Base-by-base conservation (phyloP, 768 basidiomycete genomes). In the Termitomyces sp. region DNA sequence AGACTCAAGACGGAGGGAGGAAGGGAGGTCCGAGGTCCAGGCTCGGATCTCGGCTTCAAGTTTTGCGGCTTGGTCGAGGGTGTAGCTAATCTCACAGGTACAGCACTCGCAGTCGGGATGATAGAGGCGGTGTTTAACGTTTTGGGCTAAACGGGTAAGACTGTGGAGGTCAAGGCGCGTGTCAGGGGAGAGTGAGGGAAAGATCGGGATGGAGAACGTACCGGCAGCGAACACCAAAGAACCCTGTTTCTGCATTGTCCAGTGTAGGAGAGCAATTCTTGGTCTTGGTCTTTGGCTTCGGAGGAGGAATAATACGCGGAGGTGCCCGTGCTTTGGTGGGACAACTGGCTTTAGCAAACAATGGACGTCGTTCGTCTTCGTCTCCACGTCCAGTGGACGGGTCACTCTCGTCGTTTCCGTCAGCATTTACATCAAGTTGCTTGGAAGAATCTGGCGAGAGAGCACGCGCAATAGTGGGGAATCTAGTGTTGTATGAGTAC, bases 141-240 rank as follows among this genome's bases (percentile, higher is more conserved):
- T 78, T 67, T 85, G 85, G n/a, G 85, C 77, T 4, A 90, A 73
- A 62, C 81, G 80, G 4, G 84, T 81, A 18, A 88, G 77, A 30
- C 86, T 89, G 49, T 38, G 28, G 20, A 44, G 8, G 32, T 30
- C 1, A 14, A 44, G 38, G 22, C 7, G 28, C 6, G 30, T 44
- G 50, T 38, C 61, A 53, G 61, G 51, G 51, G 48, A 44, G 46
- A 43, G 5, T 22, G 45, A 32, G 45, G 32, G 26, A 50, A 35
- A 42, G 6, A 42, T 40, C 57, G 26, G 58, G 35, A 50, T n/a
- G 32, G 52, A 32, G 49, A n/a, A 74, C 77, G 59, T 69, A 87
- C 86, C 80, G 78, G 72, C 83, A 86, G 63, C 84, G 84, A 50
- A 81, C 73, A 54, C 79, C 76, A 64, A 84, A 81, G 62, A 81